Conservation (phyloP, 2,329 filamentous ascomycete species). For the Anthostomella pinea region DNA sequence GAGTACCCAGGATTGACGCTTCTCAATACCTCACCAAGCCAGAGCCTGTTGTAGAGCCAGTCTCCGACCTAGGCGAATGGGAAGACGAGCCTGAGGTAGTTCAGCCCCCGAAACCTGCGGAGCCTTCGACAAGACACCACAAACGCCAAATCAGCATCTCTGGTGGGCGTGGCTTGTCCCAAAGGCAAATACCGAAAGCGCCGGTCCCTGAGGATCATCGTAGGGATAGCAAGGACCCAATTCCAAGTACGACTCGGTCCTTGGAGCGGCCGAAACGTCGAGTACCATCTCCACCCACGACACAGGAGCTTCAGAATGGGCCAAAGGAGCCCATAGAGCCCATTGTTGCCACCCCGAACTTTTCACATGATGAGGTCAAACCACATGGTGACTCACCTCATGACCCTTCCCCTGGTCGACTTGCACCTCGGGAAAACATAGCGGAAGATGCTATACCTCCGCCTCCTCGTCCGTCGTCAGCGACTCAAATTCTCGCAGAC, state of each 20-base stretch:
- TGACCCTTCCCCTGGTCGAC: slow-evolving; percentile 2
- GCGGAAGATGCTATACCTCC: slow-evolving; percentile 9
- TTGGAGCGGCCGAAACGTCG: too few relatives aligned
- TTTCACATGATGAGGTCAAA: too few relatives aligned
- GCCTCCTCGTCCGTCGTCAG: slow-evolving; percentile 32
- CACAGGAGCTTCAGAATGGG: too few relatives aligned
- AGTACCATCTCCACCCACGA: too few relatives aligned
- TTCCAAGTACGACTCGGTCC: not conserved
- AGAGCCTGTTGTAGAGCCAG: slow-evolving; percentile 26
- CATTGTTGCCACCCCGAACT: too few relatives aligned
- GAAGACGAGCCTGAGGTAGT: slow-evolving; percentile 42
- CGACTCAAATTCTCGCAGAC: slow-evolving; percentile 52
- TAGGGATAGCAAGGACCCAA: slow-evolving; percentile 7
- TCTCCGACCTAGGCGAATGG: slow-evolving; percentile 51
- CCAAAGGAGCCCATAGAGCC: too few relatives aligned
- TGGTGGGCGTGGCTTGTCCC: slow-evolving; percentile 3
- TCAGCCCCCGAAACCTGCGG: slow-evolving; percentile 6
- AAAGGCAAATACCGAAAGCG: slow-evolving; percentile 6
- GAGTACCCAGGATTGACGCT: slow-evolving; percentile 6
- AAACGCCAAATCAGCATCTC: slow-evolving; percentile 9
- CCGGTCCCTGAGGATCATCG: slow-evolving; percentile 2
- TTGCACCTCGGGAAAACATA: slow-evolving; percentile 3
- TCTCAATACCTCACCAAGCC: slow-evolving; percentile 9
- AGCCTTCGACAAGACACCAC: slow-evolving; percentile 1
- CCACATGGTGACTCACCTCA: too few relatives aligned